Evolutionary conservation across 2,329 filamentous ascomycete species (phyloP).

Genomic region (Arthrobotrys conoides): DNA sequence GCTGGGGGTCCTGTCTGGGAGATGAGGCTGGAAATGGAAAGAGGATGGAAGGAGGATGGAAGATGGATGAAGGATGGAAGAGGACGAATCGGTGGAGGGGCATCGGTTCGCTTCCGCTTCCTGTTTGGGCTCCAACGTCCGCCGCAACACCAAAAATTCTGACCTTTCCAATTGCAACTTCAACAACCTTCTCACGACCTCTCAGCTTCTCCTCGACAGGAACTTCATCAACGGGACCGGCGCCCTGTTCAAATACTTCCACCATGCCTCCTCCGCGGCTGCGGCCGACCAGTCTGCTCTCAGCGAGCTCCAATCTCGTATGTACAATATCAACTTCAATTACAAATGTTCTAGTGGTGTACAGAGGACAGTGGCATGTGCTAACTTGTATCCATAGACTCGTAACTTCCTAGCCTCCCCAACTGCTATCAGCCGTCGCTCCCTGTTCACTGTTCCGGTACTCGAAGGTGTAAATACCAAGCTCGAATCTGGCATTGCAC

Average conservation of each 20-base stretch:
- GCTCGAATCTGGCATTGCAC: constrained; percentile 73
- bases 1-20: neutral
- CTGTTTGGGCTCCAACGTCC: constrained; percentile 31
- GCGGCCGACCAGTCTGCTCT: constrained; percentile 44
- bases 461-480: constrained; percentile 6
- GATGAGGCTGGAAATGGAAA: constrained; percentile 8
- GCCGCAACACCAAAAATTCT: constrained; percentile 57
- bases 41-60: constrained; percentile 5
- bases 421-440: constrained; percentile 6
- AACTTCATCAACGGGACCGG: constrained; percentile 16
- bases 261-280: constrained; percentile 55
- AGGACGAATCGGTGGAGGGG: constrained; percentile 7
- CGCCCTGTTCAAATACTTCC: constrained; percentile 7
- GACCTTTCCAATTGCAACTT: constrained; percentile 26
- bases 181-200: constrained; percentile 11
- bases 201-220: neutral
- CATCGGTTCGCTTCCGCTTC: constrained; percentile 30
- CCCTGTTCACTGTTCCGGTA: constrained; percentile 17
- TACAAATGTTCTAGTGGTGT: neutral
- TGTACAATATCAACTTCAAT: neutral
- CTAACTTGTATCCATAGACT: constrained; percentile 27
- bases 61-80: constrained; percentile 7
- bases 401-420: constrained; percentile 17
- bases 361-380: too few relatives aligned
- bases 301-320: constrained; percentile 44